Percentiles rank a stretch among this genome's conserved stretches.
These are phyloP conservation scores for Mycena sp. DNA, from an alignment of 1,284 basidiomycete genomes.

Conservation along the genomic window DNA sequence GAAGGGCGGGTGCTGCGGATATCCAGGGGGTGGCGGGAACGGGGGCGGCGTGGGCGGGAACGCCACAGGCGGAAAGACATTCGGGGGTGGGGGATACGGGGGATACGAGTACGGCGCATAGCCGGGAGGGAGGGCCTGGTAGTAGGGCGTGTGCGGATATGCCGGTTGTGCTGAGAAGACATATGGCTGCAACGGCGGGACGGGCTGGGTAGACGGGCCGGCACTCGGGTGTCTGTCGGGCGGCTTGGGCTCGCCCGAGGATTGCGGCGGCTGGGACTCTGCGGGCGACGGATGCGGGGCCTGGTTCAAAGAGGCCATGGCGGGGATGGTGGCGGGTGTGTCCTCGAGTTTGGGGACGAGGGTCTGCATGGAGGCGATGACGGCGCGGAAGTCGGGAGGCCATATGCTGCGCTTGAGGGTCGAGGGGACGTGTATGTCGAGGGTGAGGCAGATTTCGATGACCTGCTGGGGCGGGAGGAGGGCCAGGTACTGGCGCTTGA, in stretches of 20 bases:
- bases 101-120: conserved; percentile 39
- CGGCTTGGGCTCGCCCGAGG: conserved; percentile 23
- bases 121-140: conserved; percentile 44
- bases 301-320: too few species aligned
- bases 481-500: conserved; percentile 74
- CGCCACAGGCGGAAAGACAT: too few species aligned
- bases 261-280: conserved; percentile 15
- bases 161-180: conserved; percentile 53
- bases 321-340: conserved; percentile 28
- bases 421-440: conserved; percentile 72
- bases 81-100: conserved; percentile 41
- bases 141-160: conserved; percentile 72
- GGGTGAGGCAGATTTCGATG: conserved; percentile 77
- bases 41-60: conserved; percentile 57
- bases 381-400: conserved; percentile 72
- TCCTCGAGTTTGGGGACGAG: conserved; percentile 33
- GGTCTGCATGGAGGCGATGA: conserved; percentile 63
- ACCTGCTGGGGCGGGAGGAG: conserved; percentile 72
- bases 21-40: conserved; percentile 37
- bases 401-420: conserved; percentile 69
- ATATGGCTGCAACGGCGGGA: conserved; percentile 54
- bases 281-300: too few species aligned
- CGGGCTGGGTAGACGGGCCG: conserved; percentile 36
- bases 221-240: conserved; percentile 30
- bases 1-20: conserved; percentile 27